Percentiles rank a stretch among this genome's conserved stretches.
Conservation (phyloP, 225 moss, liverwort and hornwort genomes). For the Neckera pumila region DNA sequence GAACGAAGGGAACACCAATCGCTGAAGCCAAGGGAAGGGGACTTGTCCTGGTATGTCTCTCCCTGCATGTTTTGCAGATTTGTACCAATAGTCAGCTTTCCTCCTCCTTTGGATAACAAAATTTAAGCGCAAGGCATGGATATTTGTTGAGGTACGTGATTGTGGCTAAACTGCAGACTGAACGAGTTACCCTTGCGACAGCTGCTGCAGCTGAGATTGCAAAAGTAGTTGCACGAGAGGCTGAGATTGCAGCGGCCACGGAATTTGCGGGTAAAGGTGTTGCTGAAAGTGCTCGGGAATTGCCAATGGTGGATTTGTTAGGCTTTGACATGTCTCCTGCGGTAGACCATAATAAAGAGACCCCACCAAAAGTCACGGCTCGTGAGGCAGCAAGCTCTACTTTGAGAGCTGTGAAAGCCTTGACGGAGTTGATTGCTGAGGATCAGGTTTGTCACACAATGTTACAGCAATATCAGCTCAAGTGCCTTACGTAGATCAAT, state of each 20-base stretch:
- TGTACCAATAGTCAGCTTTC: not conserved
- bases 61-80: not conserved
- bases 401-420: conserved; percentile 75
- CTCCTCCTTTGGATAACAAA: not conserved
- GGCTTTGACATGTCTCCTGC: conserved; percentile 72
- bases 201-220: conserved; percentile 82
- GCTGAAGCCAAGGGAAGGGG: conserved; percentile 63
- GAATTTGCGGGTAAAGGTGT: conserved; percentile 50
- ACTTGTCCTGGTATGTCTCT: conserved; percentile 62
- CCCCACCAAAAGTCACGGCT: conserved; percentile 62
- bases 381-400: conserved; percentile 82
- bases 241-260: conserved; percentile 49
- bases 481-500: not conserved
- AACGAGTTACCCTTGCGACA: conserved; percentile 64
- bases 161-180: conserved; percentile 56
- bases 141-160: not conserved
- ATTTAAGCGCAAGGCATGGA: not conserved
- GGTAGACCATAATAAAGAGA: conserved; percentile 36
- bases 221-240: conserved; percentile 91
- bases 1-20: conserved; percentile 35
- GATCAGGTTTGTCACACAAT: conserved; percentile 38
- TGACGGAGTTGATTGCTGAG: conserved; percentile 91
- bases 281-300: conserved; percentile 88
- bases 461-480: not conserved
- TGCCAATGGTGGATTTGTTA: conserved; percentile 93